Evolutionary conservation across 1,284 basidiomycete genomes (phyloP).

Genomic region (Moesziomyces parantarcticus): DNA sequence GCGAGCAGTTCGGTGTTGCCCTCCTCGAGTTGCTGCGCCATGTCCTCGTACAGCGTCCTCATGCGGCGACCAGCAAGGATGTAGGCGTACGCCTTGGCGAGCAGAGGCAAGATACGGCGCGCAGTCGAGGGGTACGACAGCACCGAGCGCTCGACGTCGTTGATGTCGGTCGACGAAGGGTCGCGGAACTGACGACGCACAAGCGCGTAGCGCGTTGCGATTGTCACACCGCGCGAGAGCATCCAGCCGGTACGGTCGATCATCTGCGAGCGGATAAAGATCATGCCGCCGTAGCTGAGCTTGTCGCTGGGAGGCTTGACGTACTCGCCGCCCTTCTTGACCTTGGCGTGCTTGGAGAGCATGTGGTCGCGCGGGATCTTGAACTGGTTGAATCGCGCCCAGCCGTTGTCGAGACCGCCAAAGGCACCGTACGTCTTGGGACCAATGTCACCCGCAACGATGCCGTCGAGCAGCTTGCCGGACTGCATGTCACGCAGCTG

Average conservation of each 20-base stretch:
- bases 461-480: constrained; percentile 76
- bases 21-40: constrained; percentile 61
- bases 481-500: constrained; percentile 70
- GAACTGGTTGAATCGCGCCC: constrained; percentile 75
- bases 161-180: constrained; percentile 66
- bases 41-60: constrained; percentile 67
- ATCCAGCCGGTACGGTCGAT: constrained; percentile 74
- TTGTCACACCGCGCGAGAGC: constrained; percentile 76
- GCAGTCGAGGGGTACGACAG: constrained; percentile 68
- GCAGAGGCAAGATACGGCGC: constrained; percentile 67
- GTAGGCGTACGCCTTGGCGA: constrained; percentile 69
- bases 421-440: constrained; percentile 73
- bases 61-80: constrained; percentile 65
- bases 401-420: constrained; percentile 77
- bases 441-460: constrained; percentile 79
- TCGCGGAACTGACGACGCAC: constrained; percentile 75
- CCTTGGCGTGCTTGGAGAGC: constrained; percentile 79
- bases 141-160: constrained; percentile 68
- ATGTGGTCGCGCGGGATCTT: constrained; percentile 80
- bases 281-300: constrained; percentile 78
- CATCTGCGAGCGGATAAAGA: constrained; percentile 71
- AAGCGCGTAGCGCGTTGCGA: constrained; percentile 79
- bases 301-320: constrained; percentile 78
- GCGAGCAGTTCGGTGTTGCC: constrained; percentile 68
- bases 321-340: constrained; percentile 78